phyloP scores from a whole-genome alignment of 2,329 filamentous ascomycete species.

The Mariannaea elegans region DNA sequence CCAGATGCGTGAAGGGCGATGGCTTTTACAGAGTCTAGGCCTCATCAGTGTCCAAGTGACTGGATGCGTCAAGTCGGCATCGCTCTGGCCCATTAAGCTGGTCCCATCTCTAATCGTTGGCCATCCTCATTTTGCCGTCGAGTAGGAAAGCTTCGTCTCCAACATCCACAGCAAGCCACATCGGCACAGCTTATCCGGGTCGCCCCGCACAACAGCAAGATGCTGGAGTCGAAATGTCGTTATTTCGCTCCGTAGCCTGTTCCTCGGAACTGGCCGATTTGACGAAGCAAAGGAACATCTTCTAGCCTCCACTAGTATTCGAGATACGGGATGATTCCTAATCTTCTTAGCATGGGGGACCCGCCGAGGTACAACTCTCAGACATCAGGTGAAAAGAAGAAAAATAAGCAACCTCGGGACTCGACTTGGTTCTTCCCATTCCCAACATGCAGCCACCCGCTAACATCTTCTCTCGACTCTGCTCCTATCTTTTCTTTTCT shows the following conservation, averaged over 20 bases:
- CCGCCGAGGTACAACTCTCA: slow-evolving; percentile 92
- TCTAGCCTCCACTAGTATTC: slow-evolving; percentile 93
- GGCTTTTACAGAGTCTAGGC: slow-evolving; percentile 86
- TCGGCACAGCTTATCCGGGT: too few species aligned
- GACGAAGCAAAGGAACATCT: slow-evolving; percentile 94
- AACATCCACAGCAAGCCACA: too few species aligned
- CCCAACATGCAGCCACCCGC: too few species aligned
- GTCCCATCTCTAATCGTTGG: slow-evolving; percentile 92
- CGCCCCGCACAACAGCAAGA: too few species aligned
- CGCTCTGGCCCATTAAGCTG: slow-evolving; percentile 83
- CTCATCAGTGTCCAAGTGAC: slow-evolving; percentile 94
- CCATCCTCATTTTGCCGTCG: slow-evolving; percentile 89
- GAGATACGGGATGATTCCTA: slow-evolving; percentile 98
- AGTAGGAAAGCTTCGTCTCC: too few species aligned
- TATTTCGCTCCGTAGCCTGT: slow-evolving; percentile 92
- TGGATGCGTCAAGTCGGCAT: slow-evolving; percentile 88
- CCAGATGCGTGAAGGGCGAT: slow-evolving; percentile 82
- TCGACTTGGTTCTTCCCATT: slow-evolving; percentile 98
- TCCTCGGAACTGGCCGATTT: slow-evolving; percentile 87
- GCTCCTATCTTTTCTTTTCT: too few species aligned
- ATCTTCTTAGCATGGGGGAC: slow-evolving; percentile 86
- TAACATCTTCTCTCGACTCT: too few species aligned
- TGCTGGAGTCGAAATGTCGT: slow-evolving; percentile 99
- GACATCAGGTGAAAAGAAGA: too few species aligned
- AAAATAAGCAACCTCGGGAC: too few species aligned